Evolutionary conservation across 2,329 filamentous ascomycete species (phyloP), one percentile per base, ranked within the genome.

Genomic region (Penicillium digitatum): DNA sequence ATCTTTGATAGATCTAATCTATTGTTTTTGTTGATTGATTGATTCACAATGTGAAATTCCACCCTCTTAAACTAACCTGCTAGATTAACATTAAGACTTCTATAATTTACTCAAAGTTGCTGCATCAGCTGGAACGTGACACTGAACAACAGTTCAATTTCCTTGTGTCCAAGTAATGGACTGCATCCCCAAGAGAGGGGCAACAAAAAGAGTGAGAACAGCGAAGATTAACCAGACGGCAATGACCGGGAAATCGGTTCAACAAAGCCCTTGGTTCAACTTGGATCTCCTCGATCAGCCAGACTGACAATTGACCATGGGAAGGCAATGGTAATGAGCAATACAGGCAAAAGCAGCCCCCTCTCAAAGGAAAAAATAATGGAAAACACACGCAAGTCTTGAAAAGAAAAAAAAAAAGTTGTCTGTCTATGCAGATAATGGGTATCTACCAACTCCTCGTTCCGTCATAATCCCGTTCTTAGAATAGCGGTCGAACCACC

Each of bases 371-470:
- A 48, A 43, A 62, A 52, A 45, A 39, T 37, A 43, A 57, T 48
- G 34, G 54, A 60, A 58, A 55, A 54, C 52, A 57, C 59, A 43
- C 37, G 37, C 37, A 50, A 55, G 43, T 60, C 27, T 57, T 55
- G 49, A 55, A 49, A 58, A 40, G 52, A 53, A 42, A 58, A 60
- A 64, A 64, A 59, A 60, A 60, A 60, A 59, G 66, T 66, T 58
- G 60, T 63, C 63, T 63, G 62, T 60, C 66, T 67, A 69, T 69
- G 66, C 64, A 66, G 64, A 67, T 66, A 67, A 39, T 70, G 72
- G 72, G 72, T 74, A 74, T 74, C 71, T 74, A 71, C 67, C 69
- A 74, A 74, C 70, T 71, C 72, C 71, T 72, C 69, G 67, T 72
- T 69, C 72, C 72, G 57, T 72, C 69, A 66, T 73, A 65, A 69